A percentile compares a stretch with the other conserved stretches of the same genome.
Evolutionary conservation across 179 eudicot genomes (phyloP).

Genomic region (Corrigiola litoralis): DNA sequence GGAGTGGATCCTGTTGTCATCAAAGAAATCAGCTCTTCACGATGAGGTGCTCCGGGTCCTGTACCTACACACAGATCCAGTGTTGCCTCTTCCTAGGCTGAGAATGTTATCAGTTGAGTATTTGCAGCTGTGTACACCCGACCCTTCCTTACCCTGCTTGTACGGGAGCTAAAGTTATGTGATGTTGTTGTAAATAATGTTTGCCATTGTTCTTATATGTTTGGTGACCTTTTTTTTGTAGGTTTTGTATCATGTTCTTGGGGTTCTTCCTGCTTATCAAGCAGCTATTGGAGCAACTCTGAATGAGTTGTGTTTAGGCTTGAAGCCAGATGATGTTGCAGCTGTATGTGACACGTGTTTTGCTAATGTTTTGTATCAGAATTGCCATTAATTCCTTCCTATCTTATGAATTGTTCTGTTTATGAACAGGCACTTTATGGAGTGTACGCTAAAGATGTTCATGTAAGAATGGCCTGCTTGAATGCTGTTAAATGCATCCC

Average conservation of each 20-base stretch:
- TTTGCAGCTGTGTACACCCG: constrained; percentile 1
- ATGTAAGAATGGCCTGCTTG: constrained; percentile 92
- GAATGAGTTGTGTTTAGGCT: constrained; percentile 92
- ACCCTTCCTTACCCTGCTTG: neutral
- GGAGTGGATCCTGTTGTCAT: constrained; percentile 81
- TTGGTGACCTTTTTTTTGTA: constrained; percentile 26
- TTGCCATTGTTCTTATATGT: constrained; percentile 4
- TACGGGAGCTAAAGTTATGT: too few species aligned
- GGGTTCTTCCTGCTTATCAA: constrained; percentile 80
- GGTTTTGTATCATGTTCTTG: constrained; percentile 94
- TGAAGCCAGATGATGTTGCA: constrained; percentile 75
- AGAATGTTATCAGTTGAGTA: constrained; percentile 88
- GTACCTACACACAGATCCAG: constrained; percentile 84
- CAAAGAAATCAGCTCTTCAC: constrained; percentile 90
- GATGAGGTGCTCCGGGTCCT: constrained; percentile 74
- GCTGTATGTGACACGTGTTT: constrained; percentile 46
- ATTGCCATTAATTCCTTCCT: constrained; percentile 11
- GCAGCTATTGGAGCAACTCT: constrained; percentile 77
- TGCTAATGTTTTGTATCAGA: neutral
- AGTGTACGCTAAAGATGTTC: constrained; percentile 84
- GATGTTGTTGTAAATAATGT: too few species aligned
- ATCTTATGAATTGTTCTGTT: neutral
- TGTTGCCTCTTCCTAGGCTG: constrained; percentile 89
- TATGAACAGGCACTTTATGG: constrained; percentile 75
- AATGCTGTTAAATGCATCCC: constrained; percentile 96